phyloP scores from a whole-genome alignment of 441 rosid genomes.

The Populus tomentosa region DNA sequence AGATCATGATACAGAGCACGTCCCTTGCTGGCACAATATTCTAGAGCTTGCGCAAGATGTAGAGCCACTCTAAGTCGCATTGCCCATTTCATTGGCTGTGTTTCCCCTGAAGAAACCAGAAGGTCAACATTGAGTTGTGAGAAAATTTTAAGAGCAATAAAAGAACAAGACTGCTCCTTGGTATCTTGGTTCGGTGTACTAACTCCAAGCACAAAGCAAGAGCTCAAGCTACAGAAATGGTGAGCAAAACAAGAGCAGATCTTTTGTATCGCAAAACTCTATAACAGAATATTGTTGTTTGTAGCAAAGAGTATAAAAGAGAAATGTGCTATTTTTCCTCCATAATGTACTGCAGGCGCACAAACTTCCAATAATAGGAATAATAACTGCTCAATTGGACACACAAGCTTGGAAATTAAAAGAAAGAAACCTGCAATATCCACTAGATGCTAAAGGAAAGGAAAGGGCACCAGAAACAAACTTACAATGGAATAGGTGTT shows the following conservation, averaged over 20 bases:
- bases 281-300: neutral
- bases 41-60: constrained; percentile 85
- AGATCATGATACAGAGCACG: constrained; percentile 89
- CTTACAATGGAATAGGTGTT: constrained; percentile 92
- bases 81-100: constrained; percentile 90
- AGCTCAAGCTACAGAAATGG: neutral
- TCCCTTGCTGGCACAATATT: constrained; percentile 77
- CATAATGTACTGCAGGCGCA: neutral
- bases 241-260: neutral
- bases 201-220: neutral
- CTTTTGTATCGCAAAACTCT: neutral
- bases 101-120: constrained; percentile 63
- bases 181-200: neutral
- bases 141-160: neutral
- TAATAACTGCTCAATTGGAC: neutral
- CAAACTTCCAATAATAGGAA: neutral
- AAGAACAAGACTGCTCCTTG: neutral
- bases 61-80: constrained; percentile 92
- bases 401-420: neutral
- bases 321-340: neutral
- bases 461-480: constrained; percentile 3
- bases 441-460: neutral
- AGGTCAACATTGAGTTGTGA: neutral
- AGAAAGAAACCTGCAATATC: neutral
- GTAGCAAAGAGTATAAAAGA: neutral